phyloP scores from a whole-genome alignment of 805 yeast species.

The Vanderwaltozyma tropicalis region DNA sequence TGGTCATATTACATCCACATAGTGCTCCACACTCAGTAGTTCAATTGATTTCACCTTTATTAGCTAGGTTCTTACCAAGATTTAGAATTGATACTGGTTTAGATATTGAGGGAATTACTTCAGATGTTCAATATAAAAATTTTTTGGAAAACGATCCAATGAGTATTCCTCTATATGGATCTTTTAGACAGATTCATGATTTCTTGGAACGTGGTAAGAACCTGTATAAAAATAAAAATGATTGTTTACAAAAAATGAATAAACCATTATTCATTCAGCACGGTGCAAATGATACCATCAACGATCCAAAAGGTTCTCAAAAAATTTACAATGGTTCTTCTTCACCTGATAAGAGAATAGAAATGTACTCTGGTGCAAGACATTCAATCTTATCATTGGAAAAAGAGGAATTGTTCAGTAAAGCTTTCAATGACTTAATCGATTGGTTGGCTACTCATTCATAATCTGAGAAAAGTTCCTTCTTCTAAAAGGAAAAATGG shows the following conservation, averaged over 20 bases:
- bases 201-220: constrained; percentile 52
- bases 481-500: too few species aligned
- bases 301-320: constrained; percentile 40
- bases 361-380: constrained; percentile 18
- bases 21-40: constrained; percentile 43
- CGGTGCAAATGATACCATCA: constrained; percentile 54
- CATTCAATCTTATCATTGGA: constrained; percentile 42
- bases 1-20: constrained; percentile 45
- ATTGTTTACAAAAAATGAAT: constrained; percentile 26
- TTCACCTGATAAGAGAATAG: constrained; percentile 15
- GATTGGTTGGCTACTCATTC: constrained; percentile 29
- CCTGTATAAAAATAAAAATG: constrained; percentile 32
- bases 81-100: constrained; percentile 46
- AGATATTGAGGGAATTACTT: constrained; percentile 43
- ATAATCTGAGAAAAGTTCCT: too few species aligned
- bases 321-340: constrained; percentile 31
- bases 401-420: constrained; percentile 31
- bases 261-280: constrained; percentile 49
- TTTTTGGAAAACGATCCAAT: constrained; percentile 37
- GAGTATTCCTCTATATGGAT: constrained; percentile 39
- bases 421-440: constrained; percentile 30
- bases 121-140: constrained; percentile 36
- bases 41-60: constrained; percentile 33
- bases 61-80: constrained; percentile 36
- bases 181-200: constrained; percentile 46